Percentiles rank a stretch among this genome's conserved stretches.
Evolutionary conservation across 164 flowering plant genomes (phyloP).

Genomic region (Buxus sempervirens): DNA sequence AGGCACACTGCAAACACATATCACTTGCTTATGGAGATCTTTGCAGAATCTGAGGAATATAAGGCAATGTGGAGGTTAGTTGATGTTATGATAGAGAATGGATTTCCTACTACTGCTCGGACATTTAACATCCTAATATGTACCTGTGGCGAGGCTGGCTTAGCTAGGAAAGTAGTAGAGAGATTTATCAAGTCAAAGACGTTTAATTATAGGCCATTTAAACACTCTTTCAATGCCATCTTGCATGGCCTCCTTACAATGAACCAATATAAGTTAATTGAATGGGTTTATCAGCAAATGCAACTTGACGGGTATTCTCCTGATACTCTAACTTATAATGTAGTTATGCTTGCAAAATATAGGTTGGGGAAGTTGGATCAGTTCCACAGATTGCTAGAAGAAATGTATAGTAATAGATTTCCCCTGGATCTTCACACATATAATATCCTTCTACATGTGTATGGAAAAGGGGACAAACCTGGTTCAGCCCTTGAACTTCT

Average conservation of each 20-base stretch:
- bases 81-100: slow-evolving; percentile 83
- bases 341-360: slow-evolving; percentile 61
- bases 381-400: slow-evolving; percentile 64
- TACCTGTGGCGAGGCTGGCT: slow-evolving; percentile 71
- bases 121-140: slow-evolving; percentile 82
- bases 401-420: slow-evolving; percentile 59
- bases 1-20: slow-evolving; percentile 60
- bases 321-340: slow-evolving; percentile 73
- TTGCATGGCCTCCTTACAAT: slow-evolving; percentile 52
- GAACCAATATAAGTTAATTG: slow-evolving; percentile 66
- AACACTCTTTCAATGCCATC: slow-evolving; percentile 78
- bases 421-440: slow-evolving; percentile 81
- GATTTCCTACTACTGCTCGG: slow-evolving; percentile 58
- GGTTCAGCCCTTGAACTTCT: slow-evolving; percentile 67
- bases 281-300: slow-evolving; percentile 89
- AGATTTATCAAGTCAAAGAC: slow-evolving; percentile 69
- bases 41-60: slow-evolving; percentile 68
- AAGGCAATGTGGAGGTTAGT: slow-evolving; percentile 79
- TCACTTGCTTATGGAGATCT: slow-evolving; percentile 72
- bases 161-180: slow-evolving; percentile 67
- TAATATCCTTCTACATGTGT: slow-evolving; percentile 72
- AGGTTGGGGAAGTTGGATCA: slow-evolving; percentile 66
- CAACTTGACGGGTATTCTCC: slow-evolving; percentile 49
- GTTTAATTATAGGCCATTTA: slow-evolving; percentile 75
- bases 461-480: slow-evolving; percentile 73